These are phyloP conservation scores for Cajanus cajan DNA, from an alignment of 306 rosid genomes.

Conservation along the genomic window DNA sequence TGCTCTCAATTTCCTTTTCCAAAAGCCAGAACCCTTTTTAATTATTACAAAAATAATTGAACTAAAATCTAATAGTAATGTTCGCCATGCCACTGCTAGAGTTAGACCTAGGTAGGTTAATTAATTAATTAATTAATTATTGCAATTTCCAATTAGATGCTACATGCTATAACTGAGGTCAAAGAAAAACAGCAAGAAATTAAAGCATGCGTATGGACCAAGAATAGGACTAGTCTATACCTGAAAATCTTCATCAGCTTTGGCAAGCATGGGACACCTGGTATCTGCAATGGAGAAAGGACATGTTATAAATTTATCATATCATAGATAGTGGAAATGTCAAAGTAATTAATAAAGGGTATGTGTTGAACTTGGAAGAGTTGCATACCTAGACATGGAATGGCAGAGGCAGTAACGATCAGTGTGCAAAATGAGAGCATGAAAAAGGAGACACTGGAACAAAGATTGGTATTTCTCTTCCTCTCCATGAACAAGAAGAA, in stretches of 20 bases:
- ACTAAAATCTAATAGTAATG: neutral
- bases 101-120: neutral
- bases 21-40: neutral
- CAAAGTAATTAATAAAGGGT: neutral
- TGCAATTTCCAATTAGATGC: neutral
- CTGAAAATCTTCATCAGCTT: conserved; percentile 52
- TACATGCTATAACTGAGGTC: conserved; percentile 12
- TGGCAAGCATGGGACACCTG: conserved; percentile 37
- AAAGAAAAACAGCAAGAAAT: neutral
- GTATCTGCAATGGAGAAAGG: conserved; percentile 44
- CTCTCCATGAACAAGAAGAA: conserved; percentile 64
- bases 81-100: neutral
- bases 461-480: conserved; percentile 44
- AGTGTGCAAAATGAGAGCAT: conserved; percentile 49
- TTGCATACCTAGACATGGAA: conserved; percentile 51
- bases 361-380: neutral
- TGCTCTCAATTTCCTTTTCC: neutral
- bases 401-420: conserved; percentile 35
- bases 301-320: neutral
- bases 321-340: neutral
- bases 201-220: conserved; percentile 6
- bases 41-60: neutral
- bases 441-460: conserved; percentile 26
- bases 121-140: neutral
- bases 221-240: conserved; percentile 36